Base-by-base conservation (phyloP, 2,329 filamentous ascomycete species). In the Xylariaceae sp. region DNA sequence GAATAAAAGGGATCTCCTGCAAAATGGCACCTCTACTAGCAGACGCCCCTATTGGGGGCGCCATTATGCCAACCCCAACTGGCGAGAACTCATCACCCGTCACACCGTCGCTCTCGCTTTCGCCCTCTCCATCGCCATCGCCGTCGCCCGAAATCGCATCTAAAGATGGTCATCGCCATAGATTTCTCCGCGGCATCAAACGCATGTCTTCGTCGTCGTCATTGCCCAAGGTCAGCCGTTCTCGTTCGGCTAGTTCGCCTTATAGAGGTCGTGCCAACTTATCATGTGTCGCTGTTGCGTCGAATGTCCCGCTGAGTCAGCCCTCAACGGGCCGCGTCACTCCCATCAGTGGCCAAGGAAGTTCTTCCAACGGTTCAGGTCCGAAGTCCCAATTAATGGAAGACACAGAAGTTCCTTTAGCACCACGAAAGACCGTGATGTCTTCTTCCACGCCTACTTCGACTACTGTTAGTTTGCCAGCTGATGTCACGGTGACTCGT, bases 201-300 rank as follows among this genome's bases (percentile, higher is more conserved):
- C 87, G 90, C 59, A 93, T 95, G 69, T 87, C 89, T 9, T 96
- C 91, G 0, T 90, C 88, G 5, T 87, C 89, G 0, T 89, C 88
- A 13, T 76, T 96, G 54, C 79, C 82, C 47, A 82, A 83, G 59
- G 73, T 86, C 56, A 82, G 85, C 58, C 83, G 88, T 60, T 77
- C 84, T 30, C 81, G 86, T 58, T 87, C 90, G 5, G 81, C 84
- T 59, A 87, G 83, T 68, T 88, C 88, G 68, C 84, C 87, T 8
- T 87, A 91, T 79, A 76, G 85, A 64, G 73, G 71, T 45, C 73
- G 76, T n/a, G 76, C 75, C 51, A 80, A 76, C 51, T 69, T 84
- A 10, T 85, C 82, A 1, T 84, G 81, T 65, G 78, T 79, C 57
- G 84, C 80, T 70, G 74, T 85, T 15, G 74, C 78, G 3, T 75